Conservation (phyloP, 2,329 filamentous ascomycete species). For the Balansia obtecta region DNA sequence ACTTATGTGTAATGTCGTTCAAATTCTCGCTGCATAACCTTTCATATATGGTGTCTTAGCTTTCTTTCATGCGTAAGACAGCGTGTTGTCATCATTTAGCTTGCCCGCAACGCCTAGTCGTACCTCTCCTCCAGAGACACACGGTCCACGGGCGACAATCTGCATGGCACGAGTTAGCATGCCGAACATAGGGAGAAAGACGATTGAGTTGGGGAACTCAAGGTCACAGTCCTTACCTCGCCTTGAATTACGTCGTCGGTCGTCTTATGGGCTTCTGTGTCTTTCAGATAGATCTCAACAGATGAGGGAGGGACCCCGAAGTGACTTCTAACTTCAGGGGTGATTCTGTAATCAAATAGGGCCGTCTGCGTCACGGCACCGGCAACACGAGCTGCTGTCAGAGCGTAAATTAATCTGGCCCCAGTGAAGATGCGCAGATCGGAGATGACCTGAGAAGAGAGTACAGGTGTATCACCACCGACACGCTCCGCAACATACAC, state of each 20-base stretch:
- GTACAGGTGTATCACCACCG: conserved; percentile 45
- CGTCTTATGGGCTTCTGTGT: conserved; percentile 47
- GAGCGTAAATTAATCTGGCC: conserved; percentile 71
- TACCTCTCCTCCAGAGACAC: conserved; percentile 56
- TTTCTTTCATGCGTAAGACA: conserved; percentile 38
- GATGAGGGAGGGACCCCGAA: conserved; percentile 75
- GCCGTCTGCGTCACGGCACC: conserved; percentile 82
- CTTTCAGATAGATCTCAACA: conserved; percentile 64
- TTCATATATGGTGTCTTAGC: too few species aligned
- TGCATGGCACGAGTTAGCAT: conserved; percentile 18
- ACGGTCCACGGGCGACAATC: conserved; percentile 61
- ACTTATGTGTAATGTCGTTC: not conserved
- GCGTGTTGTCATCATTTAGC: conserved; percentile 60
- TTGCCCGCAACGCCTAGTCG: conserved; percentile 50
- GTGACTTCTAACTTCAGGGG: conserved; percentile 35
- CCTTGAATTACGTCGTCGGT: conserved; percentile 50
- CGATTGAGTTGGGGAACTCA: not conserved
- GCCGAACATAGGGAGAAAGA: not conserved
- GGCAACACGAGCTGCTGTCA: conserved; percentile 72
- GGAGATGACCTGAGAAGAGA: conserved; percentile 60
- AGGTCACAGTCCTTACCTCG: conserved; percentile 37
- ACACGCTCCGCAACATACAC: conserved; percentile 67
- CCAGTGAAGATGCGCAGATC: conserved; percentile 73
- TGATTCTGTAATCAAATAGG: conserved; percentile 71
- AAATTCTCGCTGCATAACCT: too few species aligned